phyloP scores from a whole-genome alignment of 78 protist genomes.

The Creolimax fragrantissima region DNA sequence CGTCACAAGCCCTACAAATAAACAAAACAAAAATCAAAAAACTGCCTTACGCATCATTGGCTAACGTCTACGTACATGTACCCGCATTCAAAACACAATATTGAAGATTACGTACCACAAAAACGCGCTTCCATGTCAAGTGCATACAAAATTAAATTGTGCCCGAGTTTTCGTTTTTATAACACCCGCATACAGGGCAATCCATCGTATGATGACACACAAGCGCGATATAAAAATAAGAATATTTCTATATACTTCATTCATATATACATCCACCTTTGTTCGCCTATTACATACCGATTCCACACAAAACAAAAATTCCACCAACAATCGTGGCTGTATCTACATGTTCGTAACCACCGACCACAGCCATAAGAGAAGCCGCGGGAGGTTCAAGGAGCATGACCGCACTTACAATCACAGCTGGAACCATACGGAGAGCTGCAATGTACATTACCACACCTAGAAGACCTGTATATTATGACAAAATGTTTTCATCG shows the following conservation, averaged over 20 bases:
- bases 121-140: too few relatives aligned
- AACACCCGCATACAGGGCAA: too few relatives aligned
- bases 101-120: too few relatives aligned
- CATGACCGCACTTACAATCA: not conserved
- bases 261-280: not conserved
- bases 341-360: not conserved
- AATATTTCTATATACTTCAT: not conserved
- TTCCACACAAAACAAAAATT: not conserved
- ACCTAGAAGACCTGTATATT: not conserved
- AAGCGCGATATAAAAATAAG: not conserved
- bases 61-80: too few relatives aligned
- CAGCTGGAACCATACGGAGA: not conserved
- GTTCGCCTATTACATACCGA: not conserved
- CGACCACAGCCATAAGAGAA: not conserved
- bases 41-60: too few relatives aligned
- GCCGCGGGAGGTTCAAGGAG: not conserved
- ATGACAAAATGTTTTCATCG: not conserved
- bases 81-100: too few relatives aligned
- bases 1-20: not conserved
- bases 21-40: too few relatives aligned
- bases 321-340: not conserved
- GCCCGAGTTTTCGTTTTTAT: too few relatives aligned
- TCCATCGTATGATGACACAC: not conserved
- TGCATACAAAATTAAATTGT: too few relatives aligned
- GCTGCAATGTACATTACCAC: slow-evolving; percentile 2